Base-by-base conservation (phyloP, 139 green algal genomes). In the Chlorella sp. region DNA sequence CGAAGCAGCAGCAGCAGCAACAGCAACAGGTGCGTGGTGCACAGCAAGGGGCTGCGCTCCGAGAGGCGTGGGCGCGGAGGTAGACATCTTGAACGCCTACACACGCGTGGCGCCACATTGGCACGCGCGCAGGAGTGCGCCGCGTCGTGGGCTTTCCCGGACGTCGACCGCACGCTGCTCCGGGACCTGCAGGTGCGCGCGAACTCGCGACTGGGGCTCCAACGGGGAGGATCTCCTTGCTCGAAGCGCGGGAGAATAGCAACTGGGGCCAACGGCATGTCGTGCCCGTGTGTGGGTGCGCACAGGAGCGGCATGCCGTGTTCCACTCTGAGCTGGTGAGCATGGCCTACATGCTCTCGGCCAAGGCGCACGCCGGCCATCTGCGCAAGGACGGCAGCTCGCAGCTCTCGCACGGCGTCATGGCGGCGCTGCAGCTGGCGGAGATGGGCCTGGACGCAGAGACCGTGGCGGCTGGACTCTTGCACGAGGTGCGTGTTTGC, bases 401-500 rank as follows among this genome's bases (percentile, higher is more conserved):
- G 22, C 24, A 82, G 34, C 81, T 93, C 24, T 49, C 71, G 20
- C 86, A 91, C 69, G 88, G 85, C 66, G 80, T 87, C 0, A 76
- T 87, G 2, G 82, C 78, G 4, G 82, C 85, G 0, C 61, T 69
- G 27, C 71, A 79, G 69, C 67, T 82, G 2, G 77, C 72, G 20
- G 73, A 82, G 1, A 61, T 94, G 55, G 88, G 89, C 14, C 72
- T 91, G 24, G 87, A 90, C 67, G 83, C 83, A 5, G 61, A 77
- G 49, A 84, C 77, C 10, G 86, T 96, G 20, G 85, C 86, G 22
- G 85, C 87, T 0, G 87, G 76, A 2, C 76, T 96, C 59, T 77
- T 95, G 61, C 84, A 93, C 60, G 85, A 93, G 60, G 42, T n/a
- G n/a, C n/a, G n/a, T n/a, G n/a, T n/a, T n/a, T n/a, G n/a, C n/a